A percentile compares a stretch with the other conserved stretches of the same genome.
These are phyloP conservation scores for Adiantum capillusveneris DNA, from an alignment of 75 land plant genomes.

Conservation along the genomic window DNA sequence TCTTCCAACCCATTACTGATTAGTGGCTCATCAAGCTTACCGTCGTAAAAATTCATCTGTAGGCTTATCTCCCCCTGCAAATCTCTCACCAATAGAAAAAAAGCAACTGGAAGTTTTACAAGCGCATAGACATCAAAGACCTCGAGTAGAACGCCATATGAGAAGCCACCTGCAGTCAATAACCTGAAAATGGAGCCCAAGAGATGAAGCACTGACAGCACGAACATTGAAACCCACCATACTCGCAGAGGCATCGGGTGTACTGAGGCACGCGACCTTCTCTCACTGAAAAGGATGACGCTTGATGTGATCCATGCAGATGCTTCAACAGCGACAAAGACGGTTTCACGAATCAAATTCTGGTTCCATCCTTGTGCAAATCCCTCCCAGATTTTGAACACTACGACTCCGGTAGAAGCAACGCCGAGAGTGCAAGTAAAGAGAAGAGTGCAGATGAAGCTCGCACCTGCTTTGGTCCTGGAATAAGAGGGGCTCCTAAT, in stretches of 20 bases:
- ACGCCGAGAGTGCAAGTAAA: conserved; percentile 27
- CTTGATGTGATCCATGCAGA: conserved; percentile 3
- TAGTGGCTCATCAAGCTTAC: background rate
- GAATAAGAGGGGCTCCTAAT: background rate
- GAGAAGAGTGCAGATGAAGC: conserved; percentile 38
- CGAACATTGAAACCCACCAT: conserved; percentile 7
- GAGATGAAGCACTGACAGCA: background rate
- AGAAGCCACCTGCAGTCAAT: background rate
- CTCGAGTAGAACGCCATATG: background rate
- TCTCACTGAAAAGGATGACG: conserved; percentile 1
- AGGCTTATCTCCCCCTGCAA: background rate
- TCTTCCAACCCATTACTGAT: background rate
- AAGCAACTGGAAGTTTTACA: background rate
- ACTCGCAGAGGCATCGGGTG: background rate
- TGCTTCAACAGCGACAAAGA: background rate
- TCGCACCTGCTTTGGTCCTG: background rate
- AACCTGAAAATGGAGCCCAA: background rate
- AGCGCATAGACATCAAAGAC: background rate
- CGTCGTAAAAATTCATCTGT: background rate
- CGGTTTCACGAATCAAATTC: background rate
- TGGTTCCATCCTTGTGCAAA: background rate
- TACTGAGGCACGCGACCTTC: background rate
- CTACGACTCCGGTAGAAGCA: conserved; percentile 31
- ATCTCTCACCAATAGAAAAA: background rate
- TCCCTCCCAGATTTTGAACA: background rate